phyloP scores from a whole-genome alignment of 495 filamentous ascomycete species.

The Trichocladium uniseriatum region DNA sequence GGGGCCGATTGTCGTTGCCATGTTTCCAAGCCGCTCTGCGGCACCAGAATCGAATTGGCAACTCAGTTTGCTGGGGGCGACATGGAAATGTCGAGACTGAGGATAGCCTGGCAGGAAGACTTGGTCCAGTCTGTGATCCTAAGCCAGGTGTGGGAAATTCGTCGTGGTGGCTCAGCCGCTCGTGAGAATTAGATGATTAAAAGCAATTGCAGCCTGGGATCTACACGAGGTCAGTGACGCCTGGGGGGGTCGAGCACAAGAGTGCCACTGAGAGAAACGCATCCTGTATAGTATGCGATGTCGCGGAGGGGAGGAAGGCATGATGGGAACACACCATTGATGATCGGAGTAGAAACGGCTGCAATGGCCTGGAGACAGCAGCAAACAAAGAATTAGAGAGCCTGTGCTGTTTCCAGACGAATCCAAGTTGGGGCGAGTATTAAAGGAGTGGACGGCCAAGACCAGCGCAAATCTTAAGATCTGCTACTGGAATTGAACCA shows the following conservation, averaged over 20 bases:
- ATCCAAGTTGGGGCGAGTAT: constrained; percentile 17
- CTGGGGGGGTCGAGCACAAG: neutral
- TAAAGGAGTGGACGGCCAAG: constrained; percentile 48
- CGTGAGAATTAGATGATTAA: constrained; percentile 24
- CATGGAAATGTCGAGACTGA: constrained; percentile 28
- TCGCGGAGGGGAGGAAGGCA: neutral
- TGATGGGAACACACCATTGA: constrained; percentile 13
- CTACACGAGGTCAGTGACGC: constrained; percentile 12
- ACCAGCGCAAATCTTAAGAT: constrained; percentile 42
- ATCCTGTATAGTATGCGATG: neutral
- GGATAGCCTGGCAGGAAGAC: constrained; percentile 1
- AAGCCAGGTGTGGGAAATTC: constrained; percentile 1
- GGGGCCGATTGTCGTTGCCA: constrained; percentile 34
- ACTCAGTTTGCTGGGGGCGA: constrained; percentile 27
- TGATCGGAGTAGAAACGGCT: constrained; percentile 7
- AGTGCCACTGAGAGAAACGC: neutral
- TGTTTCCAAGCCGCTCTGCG: constrained; percentile 41
- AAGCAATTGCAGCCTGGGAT: constrained; percentile 16
- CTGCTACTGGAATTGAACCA: constrained; percentile 42
- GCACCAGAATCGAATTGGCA: constrained; percentile 34
- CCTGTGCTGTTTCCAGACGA: constrained; percentile 20
- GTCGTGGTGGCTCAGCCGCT: constrained; percentile 8
- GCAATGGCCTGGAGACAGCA: constrained; percentile 15
- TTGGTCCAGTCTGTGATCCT: neutral
- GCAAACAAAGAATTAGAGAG: constrained; percentile 17